phyloP scores from a whole-genome alignment of 1,139 yeast species.

The Pichia sp. region DNA sequence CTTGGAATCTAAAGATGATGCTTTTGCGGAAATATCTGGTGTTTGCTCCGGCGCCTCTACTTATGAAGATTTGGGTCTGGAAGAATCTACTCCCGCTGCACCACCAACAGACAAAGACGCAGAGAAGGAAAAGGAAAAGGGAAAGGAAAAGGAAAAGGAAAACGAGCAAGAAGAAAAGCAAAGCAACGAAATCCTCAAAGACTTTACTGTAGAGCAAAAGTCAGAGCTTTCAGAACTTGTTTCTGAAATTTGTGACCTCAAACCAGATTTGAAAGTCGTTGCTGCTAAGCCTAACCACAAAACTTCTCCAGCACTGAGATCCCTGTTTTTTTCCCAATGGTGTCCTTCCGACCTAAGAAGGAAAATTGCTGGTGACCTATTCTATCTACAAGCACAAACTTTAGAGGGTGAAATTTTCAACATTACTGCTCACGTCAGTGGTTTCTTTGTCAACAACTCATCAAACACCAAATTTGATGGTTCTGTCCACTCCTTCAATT shows the following conservation, averaged over 20 bases:
- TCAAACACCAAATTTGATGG: conserved; percentile 53
- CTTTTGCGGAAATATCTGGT: conserved; percentile 32
- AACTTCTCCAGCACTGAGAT: conserved; percentile 45
- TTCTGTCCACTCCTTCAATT: conserved; percentile 8
- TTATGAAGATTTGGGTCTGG: conserved; percentile 32
- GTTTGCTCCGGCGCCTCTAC: conserved; percentile 40
- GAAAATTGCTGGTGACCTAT: conserved; percentile 66
- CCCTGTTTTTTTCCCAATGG: conserved; percentile 71
- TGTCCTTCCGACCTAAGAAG: conserved; percentile 59
- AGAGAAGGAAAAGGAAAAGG: conserved; percentile 13
- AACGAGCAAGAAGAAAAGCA: conserved; percentile 1
- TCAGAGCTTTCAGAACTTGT: conserved; percentile 25
- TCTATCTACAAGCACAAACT: conserved; percentile 71
- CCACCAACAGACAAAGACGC: conserved; percentile 17
- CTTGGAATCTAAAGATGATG: conserved; percentile 28
- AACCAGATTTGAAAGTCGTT: conserved; percentile 16
- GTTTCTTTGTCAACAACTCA: conserved; percentile 72
- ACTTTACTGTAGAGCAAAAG: conserved; percentile 33
- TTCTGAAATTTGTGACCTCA: conserved; percentile 16
- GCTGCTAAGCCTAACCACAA: conserved; percentile 27
- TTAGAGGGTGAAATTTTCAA: conserved; percentile 76
- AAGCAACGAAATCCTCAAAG: conserved; percentile 17
- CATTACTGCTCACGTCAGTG: conserved; percentile 72
- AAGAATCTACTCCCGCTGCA: conserved; percentile 22
- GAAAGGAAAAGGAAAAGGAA: conserved; percentile 5